These are phyloP conservation scores for Mycena chlorophos DNA, from an alignment of 768 basidiomycete species.

Conservation along the genomic window DNA sequence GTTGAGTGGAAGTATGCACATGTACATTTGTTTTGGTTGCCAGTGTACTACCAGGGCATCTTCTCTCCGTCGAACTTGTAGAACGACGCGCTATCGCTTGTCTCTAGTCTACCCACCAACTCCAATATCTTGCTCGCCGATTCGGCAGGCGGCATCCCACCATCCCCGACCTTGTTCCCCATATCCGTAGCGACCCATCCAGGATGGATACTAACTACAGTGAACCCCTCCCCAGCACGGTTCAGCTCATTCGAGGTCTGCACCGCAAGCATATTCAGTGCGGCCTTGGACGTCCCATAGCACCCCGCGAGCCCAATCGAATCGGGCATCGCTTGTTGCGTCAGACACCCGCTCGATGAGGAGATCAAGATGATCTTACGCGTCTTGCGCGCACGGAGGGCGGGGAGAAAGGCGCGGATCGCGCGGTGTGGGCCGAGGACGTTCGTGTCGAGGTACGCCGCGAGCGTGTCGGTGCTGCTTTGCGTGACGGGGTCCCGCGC, in stretches of 20 bases:
- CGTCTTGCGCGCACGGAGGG: slow-evolving; percentile 4
- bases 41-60: slow-evolving; percentile 27
- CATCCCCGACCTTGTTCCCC: slow-evolving; percentile 17
- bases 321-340: slow-evolving; percentile 12
- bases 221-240: not conserved
- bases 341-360: slow-evolving; percentile 22
- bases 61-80: slow-evolving; percentile 17
- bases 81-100: slow-evolving; percentile 18
- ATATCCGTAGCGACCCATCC: slow-evolving; percentile 11
- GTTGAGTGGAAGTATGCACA: too few species aligned
- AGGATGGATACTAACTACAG: not conserved
- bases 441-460: slow-evolving; percentile 16
- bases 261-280: slow-evolving; percentile 8
- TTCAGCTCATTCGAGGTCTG: not conserved
- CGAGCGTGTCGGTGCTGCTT: not conserved
- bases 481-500: not conserved
- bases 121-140: slow-evolving; percentile 18
- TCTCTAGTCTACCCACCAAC: slow-evolving; percentile 9
- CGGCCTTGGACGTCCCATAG: slow-evolving; percentile 22
- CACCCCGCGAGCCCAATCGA: slow-evolving; percentile 17
- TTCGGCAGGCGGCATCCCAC: slow-evolving; percentile 18
- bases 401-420: slow-evolving; percentile 12
- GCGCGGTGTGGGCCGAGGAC: slow-evolving; percentile 22
- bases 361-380: slow-evolving; percentile 22
- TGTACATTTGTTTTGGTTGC: too few species aligned